Base-by-base conservation (phyloP, 2,329 filamentous ascomycete genomes). In the Penicillium sp. region DNA sequence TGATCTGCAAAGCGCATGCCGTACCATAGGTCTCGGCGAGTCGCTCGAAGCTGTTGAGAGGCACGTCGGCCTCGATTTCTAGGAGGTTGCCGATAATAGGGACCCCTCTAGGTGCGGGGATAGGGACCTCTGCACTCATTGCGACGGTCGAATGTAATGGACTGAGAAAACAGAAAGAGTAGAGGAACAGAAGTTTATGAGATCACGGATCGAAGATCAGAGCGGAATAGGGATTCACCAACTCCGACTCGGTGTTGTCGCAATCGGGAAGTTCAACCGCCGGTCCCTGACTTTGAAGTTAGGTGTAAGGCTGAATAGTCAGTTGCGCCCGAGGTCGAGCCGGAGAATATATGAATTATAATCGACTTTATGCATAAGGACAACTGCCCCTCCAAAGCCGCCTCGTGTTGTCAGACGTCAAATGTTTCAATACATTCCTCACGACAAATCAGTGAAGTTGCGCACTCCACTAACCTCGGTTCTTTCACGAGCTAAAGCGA, bases 11-110 rank as follows among this genome's bases (percentile, higher is more conserved):
- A 15, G 21, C 26, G n/a, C 9, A 9, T 6, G 28, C 44, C 24
- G 16, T 51, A 85, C 86, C 87, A 71, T 89, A 88, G 53, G 79
- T 82, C 38, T 88, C 81, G 23, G 84, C 81, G 45, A 90, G 73
- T 10, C 79, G 75, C 6, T 70, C 65, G 18, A 88, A 68, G 23
- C 84, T 83, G 21, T 77, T 71, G 2, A 83, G 66, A 0, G 85
- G 82, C 21, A 81, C 75, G n/a, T 80, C 78, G 0, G 77, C 70
- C 52, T 86, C 81, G 56, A 91, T 79, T 57, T 88, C 84, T 49
- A 75, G 73, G 28, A 87, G 65, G 60, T 90, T 87, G 26, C 87
- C 87, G 23, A 90, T 57, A 24, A 90, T 68, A 1, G 85, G 87
- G 51, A 87, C 73, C 2, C 83, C 84, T 49, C 77, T 78, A 24